Conservation (phyloP, 345 rosid species). For the Cochlearia excelsa region DNA sequence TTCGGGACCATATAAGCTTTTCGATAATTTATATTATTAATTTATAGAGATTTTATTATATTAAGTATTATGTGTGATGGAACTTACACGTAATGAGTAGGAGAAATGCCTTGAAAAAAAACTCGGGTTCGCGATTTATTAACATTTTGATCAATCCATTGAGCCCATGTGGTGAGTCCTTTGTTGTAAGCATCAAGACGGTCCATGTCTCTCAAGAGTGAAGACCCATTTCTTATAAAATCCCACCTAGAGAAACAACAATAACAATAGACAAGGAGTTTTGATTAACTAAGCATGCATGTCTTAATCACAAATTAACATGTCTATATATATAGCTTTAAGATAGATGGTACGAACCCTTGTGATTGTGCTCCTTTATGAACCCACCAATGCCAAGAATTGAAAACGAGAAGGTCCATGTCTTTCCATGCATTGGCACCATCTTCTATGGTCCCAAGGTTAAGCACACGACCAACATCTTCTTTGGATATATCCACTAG, state of each 20-base stretch:
- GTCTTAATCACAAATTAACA: too few relatives aligned
- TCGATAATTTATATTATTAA: too few relatives aligned
- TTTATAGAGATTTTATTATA: not conserved
- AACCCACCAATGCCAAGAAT: slow-evolving; percentile 99
- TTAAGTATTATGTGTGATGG: too few relatives aligned
- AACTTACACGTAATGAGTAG: slow-evolving; percentile 86
- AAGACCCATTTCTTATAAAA: slow-evolving; percentile 57
- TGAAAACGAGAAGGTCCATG: slow-evolving; percentile 84
- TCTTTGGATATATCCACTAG: slow-evolving; percentile 71
- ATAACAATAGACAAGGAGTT: not conserved
- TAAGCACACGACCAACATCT: slow-evolving; percentile 57
- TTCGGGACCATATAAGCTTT: too few relatives aligned
- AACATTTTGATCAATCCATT: slow-evolving; percentile 73
- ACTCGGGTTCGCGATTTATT: slow-evolving; percentile 68
- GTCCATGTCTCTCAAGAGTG: slow-evolving; percentile 57
- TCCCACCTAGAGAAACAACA: slow-evolving; percentile 60
- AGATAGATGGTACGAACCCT: slow-evolving; percentile 38
- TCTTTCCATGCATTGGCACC: slow-evolving; percentile 68
- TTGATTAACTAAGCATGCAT: too few relatives aligned
- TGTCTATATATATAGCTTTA: not conserved
- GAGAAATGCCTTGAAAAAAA: slow-evolving; percentile 95
- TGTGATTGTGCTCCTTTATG: slow-evolving; percentile 61
- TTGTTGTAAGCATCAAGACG: slow-evolving; percentile 67
- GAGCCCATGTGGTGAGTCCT: slow-evolving; percentile 79
- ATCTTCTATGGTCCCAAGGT: slow-evolving; percentile 55